These are phyloP conservation scores for Graphiopsis chlorocephala DNA, from an alignment of 2,329 filamentous ascomycete genomes.

Conservation along the genomic window DNA sequence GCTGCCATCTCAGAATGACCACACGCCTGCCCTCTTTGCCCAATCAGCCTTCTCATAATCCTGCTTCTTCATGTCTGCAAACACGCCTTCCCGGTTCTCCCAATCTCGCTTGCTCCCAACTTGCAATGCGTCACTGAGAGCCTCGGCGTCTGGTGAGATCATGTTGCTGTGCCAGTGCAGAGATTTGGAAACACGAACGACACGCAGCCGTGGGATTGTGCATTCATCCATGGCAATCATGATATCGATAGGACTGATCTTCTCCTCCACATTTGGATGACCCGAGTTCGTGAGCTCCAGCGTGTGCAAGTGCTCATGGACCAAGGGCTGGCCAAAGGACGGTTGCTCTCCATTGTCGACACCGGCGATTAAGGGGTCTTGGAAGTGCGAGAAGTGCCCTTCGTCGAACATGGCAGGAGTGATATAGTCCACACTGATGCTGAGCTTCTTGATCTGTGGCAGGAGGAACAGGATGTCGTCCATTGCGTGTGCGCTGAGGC, in stretches of 20 bases:
- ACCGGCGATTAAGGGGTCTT: conserved; percentile 1
- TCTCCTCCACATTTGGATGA: conserved; percentile 34
- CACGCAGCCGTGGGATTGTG: conserved; percentile 38
- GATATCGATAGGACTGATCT: conserved; percentile 43
- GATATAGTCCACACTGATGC: conserved; percentile 48
- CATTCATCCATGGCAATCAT: conserved; percentile 42
- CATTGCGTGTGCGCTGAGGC: conserved; percentile 38
- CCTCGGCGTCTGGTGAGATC: conserved; percentile 37
- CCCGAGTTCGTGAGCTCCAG: conserved; percentile 43
- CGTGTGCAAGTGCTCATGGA: conserved; percentile 34
- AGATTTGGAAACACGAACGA: conserved; percentile 38
- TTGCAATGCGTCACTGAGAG: conserved; percentile 38
- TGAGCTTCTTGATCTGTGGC: conserved; percentile 40
- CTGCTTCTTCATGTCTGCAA: conserved; percentile 15
- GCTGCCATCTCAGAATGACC: conserved; percentile 18
- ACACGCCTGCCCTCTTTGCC: conserved; percentile 22
- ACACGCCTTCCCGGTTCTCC: conserved; percentile 25
- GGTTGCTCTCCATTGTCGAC: conserved; percentile 9
- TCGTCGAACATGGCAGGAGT: conserved; percentile 40
- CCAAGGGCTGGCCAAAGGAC: conserved; percentile 1
- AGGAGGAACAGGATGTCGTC: conserved; percentile 42
- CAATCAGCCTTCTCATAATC: conserved; percentile 20
- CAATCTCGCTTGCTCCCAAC: conserved; percentile 41
- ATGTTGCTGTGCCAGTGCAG: conserved; percentile 39
- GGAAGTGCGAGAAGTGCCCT: conserved; percentile 20